Evolutionary conservation across 306 rosid genomes (phyloP).

Genomic region (Phaseolus lunatus): DNA sequence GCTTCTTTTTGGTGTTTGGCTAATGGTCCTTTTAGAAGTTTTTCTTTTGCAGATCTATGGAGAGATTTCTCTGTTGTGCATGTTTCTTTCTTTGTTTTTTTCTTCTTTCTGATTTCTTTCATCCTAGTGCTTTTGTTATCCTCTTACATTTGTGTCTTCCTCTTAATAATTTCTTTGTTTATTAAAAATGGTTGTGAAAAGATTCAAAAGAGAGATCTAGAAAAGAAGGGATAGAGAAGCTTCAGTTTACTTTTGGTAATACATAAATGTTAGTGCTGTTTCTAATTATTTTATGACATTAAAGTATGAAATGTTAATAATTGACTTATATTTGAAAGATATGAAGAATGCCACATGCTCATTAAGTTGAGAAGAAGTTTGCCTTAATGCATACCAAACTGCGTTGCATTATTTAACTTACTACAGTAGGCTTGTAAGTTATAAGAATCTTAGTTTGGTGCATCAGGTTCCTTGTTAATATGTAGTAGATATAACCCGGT

Average conservation of each 20-base stretch:
- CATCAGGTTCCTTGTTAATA: conserved; percentile 10
- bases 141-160: background rate
- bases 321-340: conserved; percentile 31
- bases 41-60: background rate
- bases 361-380: conserved; percentile 16
- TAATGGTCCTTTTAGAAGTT: background rate
- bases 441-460: background rate
- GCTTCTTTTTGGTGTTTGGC: background rate
- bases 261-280: conserved; percentile 9
- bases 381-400: conserved; percentile 8
- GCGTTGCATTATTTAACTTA: conserved; percentile 2
- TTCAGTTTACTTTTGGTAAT: conserved; percentile 35
- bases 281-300: conserved; percentile 10
- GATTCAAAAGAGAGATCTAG: conserved; percentile 3
- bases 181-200: background rate
- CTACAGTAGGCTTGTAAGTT: background rate
- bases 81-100: background rate
- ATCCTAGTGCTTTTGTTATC: background rate
- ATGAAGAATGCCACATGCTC: conserved; percentile 14
- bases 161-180: background rate
- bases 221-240: conserved; percentile 16
- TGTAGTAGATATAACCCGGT: background rate
- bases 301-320: conserved; percentile 14
- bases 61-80: background rate
- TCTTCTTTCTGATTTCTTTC: background rate